A percentile compares a stretch with the other conserved stretches of the same genome.
Evolutionary conservation across 2,329 filamentous ascomycete species (phyloP).

Genomic region (Tolypocladium ovalisporum): DNA sequence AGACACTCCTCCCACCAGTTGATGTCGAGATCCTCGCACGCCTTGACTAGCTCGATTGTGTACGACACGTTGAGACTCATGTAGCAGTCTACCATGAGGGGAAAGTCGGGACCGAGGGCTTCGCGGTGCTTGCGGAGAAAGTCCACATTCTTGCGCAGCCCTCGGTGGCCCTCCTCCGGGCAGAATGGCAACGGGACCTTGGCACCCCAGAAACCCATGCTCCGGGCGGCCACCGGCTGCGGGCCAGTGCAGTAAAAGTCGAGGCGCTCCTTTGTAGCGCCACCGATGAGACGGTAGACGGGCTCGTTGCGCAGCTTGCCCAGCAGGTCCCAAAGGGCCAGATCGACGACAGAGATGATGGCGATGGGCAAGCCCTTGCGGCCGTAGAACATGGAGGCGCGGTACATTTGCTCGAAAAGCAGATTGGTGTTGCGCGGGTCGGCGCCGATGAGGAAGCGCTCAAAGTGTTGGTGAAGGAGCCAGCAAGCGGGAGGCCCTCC

Average conservation of each 20-base stretch:
- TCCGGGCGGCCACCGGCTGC: constrained; percentile 66
- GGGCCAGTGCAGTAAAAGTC: constrained; percentile 95
- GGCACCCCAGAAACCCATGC: constrained; percentile 81
- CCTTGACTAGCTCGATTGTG: constrained; percentile 82
- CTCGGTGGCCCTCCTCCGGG: constrained; percentile 73
- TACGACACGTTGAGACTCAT: constrained; percentile 92
- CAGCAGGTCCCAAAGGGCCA: constrained; percentile 84
- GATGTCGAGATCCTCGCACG: constrained; percentile 72
- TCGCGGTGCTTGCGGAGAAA: constrained; percentile 79
- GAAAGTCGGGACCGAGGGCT: constrained; percentile 79
- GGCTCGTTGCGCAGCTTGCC: constrained; percentile 88
- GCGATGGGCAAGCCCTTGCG: constrained; percentile 84
- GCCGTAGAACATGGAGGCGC: constrained; percentile 91
- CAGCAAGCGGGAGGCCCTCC: constrained; percentile 86
- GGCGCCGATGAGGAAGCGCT: constrained; percentile 78
- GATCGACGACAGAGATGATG: constrained; percentile 87
- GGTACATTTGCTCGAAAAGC: constrained; percentile 94
- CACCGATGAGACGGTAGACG: constrained; percentile 89
- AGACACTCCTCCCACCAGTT: constrained; percentile 98
- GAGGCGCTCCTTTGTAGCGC: constrained; percentile 71
- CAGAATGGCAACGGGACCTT: constrained; percentile 88
- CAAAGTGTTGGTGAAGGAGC: constrained; percentile 88
- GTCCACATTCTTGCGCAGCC: constrained; percentile 79
- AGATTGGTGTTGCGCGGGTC: constrained; percentile 87
- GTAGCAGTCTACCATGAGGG: constrained; percentile 92